A percentile compares a stretch with the other conserved stretches of the same genome.
Conservation (phyloP, 306 rosid genomes). For the Cucurbita maxima region DNA sequence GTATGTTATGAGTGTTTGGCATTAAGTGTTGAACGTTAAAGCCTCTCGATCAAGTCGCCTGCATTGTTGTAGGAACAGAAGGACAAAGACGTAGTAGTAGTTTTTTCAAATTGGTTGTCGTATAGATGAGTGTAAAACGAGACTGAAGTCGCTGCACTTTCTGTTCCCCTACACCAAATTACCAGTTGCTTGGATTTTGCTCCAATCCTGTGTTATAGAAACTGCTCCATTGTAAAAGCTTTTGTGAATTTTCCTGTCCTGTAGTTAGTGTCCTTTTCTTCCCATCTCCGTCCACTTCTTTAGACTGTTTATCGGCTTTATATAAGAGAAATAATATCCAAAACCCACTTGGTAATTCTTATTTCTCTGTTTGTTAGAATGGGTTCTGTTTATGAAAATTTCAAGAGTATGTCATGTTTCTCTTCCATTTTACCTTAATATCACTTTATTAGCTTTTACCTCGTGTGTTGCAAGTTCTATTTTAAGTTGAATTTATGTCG, state of each 20-base stretch:
- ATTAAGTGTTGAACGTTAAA: background rate
- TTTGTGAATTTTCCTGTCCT: background rate
- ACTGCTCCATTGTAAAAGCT: background rate
- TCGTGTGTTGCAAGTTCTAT: too few species aligned
- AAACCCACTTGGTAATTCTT: background rate
- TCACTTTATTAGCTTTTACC: background rate
- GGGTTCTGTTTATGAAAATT: background rate
- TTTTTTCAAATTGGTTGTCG: background rate
- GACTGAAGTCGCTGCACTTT: background rate
- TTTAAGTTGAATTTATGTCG: too few species aligned
- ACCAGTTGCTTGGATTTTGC: background rate
- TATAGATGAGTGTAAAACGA: background rate
- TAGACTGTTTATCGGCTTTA: background rate
- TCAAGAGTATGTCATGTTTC: background rate
- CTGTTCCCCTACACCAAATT: too few species aligned
- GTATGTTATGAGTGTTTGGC: constrained; percentile 26
- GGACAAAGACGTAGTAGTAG: background rate
- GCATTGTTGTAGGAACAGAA: background rate
- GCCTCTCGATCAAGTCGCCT: background rate
- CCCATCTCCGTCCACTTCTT: background rate
- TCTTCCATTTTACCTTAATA: background rate
- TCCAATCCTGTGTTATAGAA: background rate
- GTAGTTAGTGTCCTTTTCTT: background rate
- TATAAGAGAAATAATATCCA: constrained; percentile 3
- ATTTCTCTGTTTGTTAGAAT: background rate